Evolutionary conservation across 345 rosid genomes (phyloP).

Genomic region (Passiflora organensis): DNA sequence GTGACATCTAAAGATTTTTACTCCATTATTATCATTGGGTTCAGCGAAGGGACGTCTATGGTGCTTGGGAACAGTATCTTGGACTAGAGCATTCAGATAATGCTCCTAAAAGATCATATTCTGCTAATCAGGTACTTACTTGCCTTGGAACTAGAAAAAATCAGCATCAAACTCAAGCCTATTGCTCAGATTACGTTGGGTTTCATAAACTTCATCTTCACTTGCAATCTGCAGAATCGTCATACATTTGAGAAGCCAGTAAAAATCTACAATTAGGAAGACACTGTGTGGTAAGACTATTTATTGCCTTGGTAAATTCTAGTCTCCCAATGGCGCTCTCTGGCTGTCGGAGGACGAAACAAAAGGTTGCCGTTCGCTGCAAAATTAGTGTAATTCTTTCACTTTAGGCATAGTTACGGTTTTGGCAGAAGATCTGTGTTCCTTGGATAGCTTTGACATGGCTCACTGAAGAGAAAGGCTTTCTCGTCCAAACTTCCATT

Average conservation of each 20-base stretch:
- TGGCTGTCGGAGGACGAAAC: constrained; percentile 7
- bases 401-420: too few species aligned
- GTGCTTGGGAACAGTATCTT: constrained; percentile 97
- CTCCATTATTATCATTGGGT: not conserved
- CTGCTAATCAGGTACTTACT: constrained; percentile 80
- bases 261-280: constrained; percentile 28
- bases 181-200: not conserved
- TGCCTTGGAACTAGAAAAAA: not conserved
- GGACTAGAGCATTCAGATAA: constrained; percentile 93
- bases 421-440: too few species aligned
- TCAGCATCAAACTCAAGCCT: too few species aligned
- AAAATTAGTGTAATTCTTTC: too few species aligned
- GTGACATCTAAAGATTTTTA: not conserved
- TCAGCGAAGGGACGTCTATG: constrained; percentile 84
- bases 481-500: constrained; percentile 14
- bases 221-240: constrained; percentile 21
- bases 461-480: constrained; percentile 17
- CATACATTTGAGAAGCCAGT: constrained; percentile 29
- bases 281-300: not conserved
- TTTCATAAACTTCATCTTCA: not conserved
- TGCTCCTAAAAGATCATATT: constrained; percentile 69
- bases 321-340: not conserved
- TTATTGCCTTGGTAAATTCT: not conserved
- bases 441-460: too few species aligned
- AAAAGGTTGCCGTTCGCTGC: too few species aligned